Evolutionary conservation across 352 stramenopile genomes (phyloP).

Genomic region (Globisporangium canariense): DNA sequence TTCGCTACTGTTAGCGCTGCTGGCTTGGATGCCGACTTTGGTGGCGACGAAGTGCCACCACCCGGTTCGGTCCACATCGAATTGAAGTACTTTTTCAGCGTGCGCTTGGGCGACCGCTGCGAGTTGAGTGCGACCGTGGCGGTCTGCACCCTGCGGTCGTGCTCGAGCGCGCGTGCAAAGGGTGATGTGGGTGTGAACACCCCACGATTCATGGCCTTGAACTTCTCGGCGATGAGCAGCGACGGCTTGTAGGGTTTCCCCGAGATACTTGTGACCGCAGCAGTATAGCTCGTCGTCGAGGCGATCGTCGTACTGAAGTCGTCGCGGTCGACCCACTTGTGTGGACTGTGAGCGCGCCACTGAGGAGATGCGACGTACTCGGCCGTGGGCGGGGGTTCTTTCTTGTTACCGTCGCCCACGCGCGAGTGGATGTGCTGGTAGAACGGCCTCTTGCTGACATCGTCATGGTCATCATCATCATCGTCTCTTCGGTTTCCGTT

Average conservation of each 20-base stretch:
- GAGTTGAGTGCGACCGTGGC: conserved; percentile 23
- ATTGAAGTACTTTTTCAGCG: conserved; percentile 51
- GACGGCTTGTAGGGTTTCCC: conserved; percentile 31
- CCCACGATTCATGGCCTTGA: conserved; percentile 18
- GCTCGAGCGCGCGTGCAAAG: conserved; percentile 18
- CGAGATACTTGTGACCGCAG: conserved; percentile 43
- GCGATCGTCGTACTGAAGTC: conserved; percentile 50
- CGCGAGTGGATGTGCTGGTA: conserved; percentile 14
- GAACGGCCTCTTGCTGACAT: conserved; percentile 17
- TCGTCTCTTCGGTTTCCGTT: conserved; percentile 15
- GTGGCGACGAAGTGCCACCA: background rate
- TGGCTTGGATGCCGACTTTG: background rate
- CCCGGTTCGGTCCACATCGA: conserved; percentile 52
- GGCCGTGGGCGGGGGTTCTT: conserved; percentile 35
- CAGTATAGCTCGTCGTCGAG: conserved; percentile 44
- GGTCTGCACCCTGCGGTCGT: conserved; percentile 45
- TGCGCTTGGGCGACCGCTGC: conserved; percentile 29
- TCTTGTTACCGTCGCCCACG: conserved; percentile 5
- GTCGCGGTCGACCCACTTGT: conserved; percentile 43
- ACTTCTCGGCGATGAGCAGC: conserved; percentile 43
- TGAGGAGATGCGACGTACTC: conserved; percentile 56
- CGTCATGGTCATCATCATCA: conserved; percentile 4
- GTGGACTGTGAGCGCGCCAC: conserved; percentile 47
- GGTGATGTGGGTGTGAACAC: conserved; percentile 10
- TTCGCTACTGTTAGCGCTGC: background rate